These are phyloP conservation scores for Porcisia hertigi DNA, from an alignment of 208 protist species.

Conservation along the genomic window DNA sequence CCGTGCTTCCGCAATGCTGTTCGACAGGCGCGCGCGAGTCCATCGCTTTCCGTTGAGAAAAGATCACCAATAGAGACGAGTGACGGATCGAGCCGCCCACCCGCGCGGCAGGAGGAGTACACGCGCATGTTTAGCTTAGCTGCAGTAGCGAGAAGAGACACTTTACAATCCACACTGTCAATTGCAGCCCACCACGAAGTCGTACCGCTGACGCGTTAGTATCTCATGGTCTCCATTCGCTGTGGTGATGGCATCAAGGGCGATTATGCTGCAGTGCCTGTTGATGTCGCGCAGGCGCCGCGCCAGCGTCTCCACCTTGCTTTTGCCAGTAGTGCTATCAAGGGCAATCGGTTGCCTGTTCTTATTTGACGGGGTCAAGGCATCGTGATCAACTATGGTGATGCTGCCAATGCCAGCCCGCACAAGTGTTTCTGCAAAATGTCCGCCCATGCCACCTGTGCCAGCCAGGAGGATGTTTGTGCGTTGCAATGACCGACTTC, in stretches of 20 bases:
- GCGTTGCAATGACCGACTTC: slow-evolving; percentile 56
- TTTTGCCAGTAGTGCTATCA: slow-evolving; percentile 84
- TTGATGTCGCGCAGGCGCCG: slow-evolving; percentile 83
- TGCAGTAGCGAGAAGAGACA: slow-evolving; percentile 67
- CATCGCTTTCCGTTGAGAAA: slow-evolving; percentile 82
- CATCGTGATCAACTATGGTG: slow-evolving; percentile 90
- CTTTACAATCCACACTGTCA: slow-evolving; percentile 90
- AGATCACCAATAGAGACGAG: slow-evolving; percentile 63
- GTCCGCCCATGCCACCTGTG: slow-evolving; percentile 86
- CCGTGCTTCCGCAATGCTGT: slow-evolving; percentile 62
- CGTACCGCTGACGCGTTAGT: slow-evolving; percentile 70
- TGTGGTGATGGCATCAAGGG: slow-evolving; percentile 67
- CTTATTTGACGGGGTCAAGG: slow-evolving; percentile 87
- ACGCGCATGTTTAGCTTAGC: slow-evolving; percentile 60
- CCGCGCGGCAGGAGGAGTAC: slow-evolving; percentile 84
- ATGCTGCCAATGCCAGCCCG: slow-evolving; percentile 87
- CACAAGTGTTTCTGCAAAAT: slow-evolving; percentile 87
- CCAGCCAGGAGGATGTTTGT: slow-evolving; percentile 84
- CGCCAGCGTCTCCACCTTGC: slow-evolving; percentile 83
- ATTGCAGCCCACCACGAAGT: slow-evolving; percentile 92
- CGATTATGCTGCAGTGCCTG: slow-evolving; percentile 62
- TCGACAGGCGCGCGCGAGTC: slow-evolving; percentile 69
- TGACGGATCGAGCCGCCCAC: slow-evolving; percentile 78
- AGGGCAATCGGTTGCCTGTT: slow-evolving; percentile 92
- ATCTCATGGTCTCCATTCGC: slow-evolving; percentile 76